Evolutionary conservation across 1,284 basidiomycete genomes (phyloP), one percentile per base, ranked within the genome.

Genomic region (Naganishia albida): DNA sequence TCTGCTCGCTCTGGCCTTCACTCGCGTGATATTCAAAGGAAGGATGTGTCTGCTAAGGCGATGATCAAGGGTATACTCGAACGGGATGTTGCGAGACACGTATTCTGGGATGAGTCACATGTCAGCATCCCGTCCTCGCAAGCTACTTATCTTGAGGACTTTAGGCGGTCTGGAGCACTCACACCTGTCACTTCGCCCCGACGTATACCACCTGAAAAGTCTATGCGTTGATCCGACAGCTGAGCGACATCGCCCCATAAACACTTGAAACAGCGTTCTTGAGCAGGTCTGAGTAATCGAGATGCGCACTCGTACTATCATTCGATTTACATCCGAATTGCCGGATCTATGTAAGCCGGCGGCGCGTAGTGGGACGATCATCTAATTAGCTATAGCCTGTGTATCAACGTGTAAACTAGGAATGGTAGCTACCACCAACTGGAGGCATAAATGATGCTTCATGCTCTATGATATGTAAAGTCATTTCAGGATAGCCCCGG

Each of bases 401-500:
- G 49, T 25, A 15, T n/a, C n/a, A n/a, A n/a, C n/a, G n/a, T n/a
- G n/a, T n/a, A n/a, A n/a, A n/a, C n/a, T n/a, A n/a, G n/a, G n/a
- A n/a, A n/a, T 10, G 10, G 34, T 10, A 34, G 34, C 7, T 23
- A 13, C 46, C 46, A 12, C 46, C 46, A 48, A 25, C 46, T 4
- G 12, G 20, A 34, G 20, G 4, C 46, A 48, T 25, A 13, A n/a
- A 40, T 8, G 42, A 16, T 49, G 38, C 46, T 57, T 46, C 56
- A 60, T 60, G 38, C 43, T 60, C 56, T 60, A 49, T 57, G 30
- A 57, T 48, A 20, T 60, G 56, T 57, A 48, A 46, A 60, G 56
- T 60, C 56, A 60, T 60, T 60, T 60, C 56, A 60, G 56, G 56
- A 60, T 25, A 60, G 56, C 56, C 56, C 56, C 56, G 56, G 46